These are phyloP conservation scores for Lentinula edodes DNA, from an alignment of 768 basidiomycete species.

Conservation along the genomic window DNA sequence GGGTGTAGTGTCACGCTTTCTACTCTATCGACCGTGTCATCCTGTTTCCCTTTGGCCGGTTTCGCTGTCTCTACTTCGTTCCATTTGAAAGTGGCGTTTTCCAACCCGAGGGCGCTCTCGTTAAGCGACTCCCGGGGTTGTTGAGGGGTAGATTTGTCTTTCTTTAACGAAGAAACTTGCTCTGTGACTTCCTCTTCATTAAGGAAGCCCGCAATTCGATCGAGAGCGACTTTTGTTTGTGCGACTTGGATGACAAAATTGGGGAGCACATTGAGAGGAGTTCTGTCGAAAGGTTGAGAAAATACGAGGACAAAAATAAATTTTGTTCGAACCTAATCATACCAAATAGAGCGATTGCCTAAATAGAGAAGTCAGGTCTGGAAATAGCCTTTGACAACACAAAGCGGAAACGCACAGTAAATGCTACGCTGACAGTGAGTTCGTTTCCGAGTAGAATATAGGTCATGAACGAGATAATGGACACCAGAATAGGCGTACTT, in stretches of 20 bases:
- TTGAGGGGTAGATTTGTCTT: conserved; percentile 18
- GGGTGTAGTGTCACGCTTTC: not conserved
- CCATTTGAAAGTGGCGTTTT: conserved; percentile 59
- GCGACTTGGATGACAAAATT: conserved; percentile 74
- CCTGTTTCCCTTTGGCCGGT: conserved; percentile 14
- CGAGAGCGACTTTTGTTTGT: conserved; percentile 60
- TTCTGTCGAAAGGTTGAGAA: conserved; percentile 23
- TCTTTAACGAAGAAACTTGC: conserved; percentile 63
- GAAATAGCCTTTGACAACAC: not conserved
- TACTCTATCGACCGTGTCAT: not conserved
- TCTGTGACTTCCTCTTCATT: conserved; percentile 65
- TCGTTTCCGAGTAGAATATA: conserved; percentile 70
- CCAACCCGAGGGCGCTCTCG: conserved; percentile 47
- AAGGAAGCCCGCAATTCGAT: conserved; percentile 63
- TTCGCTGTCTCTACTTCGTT: conserved; percentile 36
- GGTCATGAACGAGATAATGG: conserved; percentile 71
- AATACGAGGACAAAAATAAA: not conserved
- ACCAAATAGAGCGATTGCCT: conserved; percentile 77
- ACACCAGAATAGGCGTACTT: conserved; percentile 72
- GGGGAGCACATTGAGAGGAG: conserved; percentile 77
- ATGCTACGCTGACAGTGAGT: conserved; percentile 75
- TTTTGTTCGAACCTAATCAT: conserved; percentile 62
- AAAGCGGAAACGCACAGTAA: conserved; percentile 51
- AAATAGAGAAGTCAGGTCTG: not conserved
- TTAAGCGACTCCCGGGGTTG: conserved; percentile 14